Conservation (phyloP, 2,329 filamentous ascomycete species). For the Colletotrichum sp. region DNA sequence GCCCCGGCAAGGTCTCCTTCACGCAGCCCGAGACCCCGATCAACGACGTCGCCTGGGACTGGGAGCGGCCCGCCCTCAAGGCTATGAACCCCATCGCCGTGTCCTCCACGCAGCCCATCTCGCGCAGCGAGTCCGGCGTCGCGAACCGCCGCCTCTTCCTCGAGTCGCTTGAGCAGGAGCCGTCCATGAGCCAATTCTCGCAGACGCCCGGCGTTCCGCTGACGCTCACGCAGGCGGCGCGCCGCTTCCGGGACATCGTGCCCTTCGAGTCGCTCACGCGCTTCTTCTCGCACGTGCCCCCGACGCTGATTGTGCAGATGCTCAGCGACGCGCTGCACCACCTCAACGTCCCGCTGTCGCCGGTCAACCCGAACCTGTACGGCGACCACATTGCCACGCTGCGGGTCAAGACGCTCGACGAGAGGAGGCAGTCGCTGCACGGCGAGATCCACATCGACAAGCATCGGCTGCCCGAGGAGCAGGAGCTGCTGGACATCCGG, state of each 20-base stretch:
- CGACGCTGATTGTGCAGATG: constrained; percentile 78
- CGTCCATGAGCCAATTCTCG: constrained; percentile 86
- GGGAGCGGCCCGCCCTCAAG: constrained; percentile 76
- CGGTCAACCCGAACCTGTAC: constrained; percentile 49
- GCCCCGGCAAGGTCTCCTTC: constrained; percentile 64
- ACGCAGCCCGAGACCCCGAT: constrained; percentile 85
- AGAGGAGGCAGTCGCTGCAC: constrained; percentile 72
- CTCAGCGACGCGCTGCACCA: constrained; percentile 83
- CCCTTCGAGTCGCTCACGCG: constrained; percentile 86
- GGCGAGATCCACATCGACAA: constrained; percentile 78
- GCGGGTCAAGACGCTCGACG: constrained; percentile 77
- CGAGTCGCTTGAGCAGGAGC: constrained; percentile 81
- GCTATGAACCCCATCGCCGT: constrained; percentile 48
- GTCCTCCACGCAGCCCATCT: constrained; percentile 56
- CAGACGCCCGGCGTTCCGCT: constrained; percentile 78
- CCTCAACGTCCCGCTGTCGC: constrained; percentile 78
- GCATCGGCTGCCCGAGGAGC: constrained; percentile 59
- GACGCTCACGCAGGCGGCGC: constrained; percentile 86
- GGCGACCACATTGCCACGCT: constrained; percentile 67
- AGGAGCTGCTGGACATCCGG: constrained; percentile 79
- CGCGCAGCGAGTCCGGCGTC: constrained; percentile 37
- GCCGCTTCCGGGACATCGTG: constrained; percentile 88
- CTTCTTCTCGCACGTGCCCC: constrained; percentile 85
- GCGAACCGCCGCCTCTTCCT: constrained; percentile 43
- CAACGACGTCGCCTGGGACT: constrained; percentile 81